Conservation (phyloP, 202 grass and related monocot genomes). For the Cymbopogon flexuosus region DNA sequence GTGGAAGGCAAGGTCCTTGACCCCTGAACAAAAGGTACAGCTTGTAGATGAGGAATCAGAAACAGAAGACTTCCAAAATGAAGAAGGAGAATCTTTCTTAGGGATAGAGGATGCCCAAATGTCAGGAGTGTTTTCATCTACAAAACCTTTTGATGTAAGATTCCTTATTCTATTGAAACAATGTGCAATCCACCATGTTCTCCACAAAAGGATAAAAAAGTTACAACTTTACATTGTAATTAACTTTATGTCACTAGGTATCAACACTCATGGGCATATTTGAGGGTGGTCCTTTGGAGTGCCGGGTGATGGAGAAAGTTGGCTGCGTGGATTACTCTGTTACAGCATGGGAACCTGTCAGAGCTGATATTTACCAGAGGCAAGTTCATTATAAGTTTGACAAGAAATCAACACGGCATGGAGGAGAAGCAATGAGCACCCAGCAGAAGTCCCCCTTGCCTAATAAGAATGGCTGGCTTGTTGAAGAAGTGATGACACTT, state of each 20-base stretch:
- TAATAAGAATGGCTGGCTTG: constrained; percentile 74
- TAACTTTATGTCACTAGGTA: constrained; percentile 48
- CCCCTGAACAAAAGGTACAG: constrained; percentile 80
- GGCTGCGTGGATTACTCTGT: constrained; percentile 76
- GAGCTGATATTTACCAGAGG: constrained; percentile 63
- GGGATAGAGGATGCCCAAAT: constrained; percentile 79
- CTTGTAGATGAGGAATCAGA: constrained; percentile 91
- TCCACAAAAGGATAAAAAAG: constrained; percentile 9
- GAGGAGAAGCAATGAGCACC: constrained; percentile 75
- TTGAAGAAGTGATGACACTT: constrained; percentile 86
- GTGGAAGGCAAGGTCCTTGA: constrained; percentile 81
- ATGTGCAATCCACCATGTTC: constrained; percentile 18
- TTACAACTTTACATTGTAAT: constrained; percentile 2
- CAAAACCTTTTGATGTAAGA: constrained; percentile 69
- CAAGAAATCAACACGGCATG: constrained; percentile 48
- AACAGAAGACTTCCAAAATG: constrained; percentile 42
- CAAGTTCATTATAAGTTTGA: constrained; percentile 78
- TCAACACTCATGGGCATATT: constrained; percentile 65
- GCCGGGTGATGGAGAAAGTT: constrained; percentile 72
- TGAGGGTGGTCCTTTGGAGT: constrained; percentile 70
- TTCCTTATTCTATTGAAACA: constrained; percentile 22
- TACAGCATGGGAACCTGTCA: constrained; percentile 70
- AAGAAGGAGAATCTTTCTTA: constrained; percentile 79
- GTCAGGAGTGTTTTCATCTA: constrained; percentile 60
- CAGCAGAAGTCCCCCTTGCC: constrained; percentile 70